Evolutionary conservation across 1,139 yeast genomes (phyloP), one percentile per base, ranked within the genome.

Genomic region (Zygosaccharomyces sapae): DNA sequence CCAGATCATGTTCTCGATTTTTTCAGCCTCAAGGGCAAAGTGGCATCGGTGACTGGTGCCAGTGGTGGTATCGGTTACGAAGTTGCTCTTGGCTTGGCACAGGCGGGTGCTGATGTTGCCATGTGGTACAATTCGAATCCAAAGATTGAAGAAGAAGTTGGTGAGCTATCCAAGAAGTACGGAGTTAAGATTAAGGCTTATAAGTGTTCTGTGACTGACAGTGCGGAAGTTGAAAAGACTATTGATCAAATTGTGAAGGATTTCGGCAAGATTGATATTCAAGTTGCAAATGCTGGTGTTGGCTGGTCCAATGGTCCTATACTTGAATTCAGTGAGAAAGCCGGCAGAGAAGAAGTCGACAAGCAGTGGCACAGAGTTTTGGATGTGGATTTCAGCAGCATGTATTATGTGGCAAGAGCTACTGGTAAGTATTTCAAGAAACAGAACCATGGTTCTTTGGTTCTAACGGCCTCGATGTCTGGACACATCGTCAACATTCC

Each of bases 281-380:
- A 87, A 63, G 95, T 88, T 25, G 94, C 95, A 61, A 88, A 88
- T 66, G 96, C 96, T 20, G 96, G 96, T 52, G 80, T 86, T 38
- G 86, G 94, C 25, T 88, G 95, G 95, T 76, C 81, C 33, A 78
- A 80, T 22, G 96, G 95, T 20, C 74, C 82, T 34, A 65, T 81
- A 57, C 70, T 85, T 51, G 87, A 85, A 47, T 39, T 41, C 16
- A 43, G 45, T 7, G 55, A 51, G 27, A 44, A 50, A 29, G 43
- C 27, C 5, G 74, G 72, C 35, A 66, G 65, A 43, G 78, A 78
- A 60, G 73, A 80, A 66, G 44, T 44, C 33, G 52, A 49, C 35
- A 27, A 22, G 31, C 47, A 49, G 43, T 86, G 89, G 89, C 70
- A 80, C 55, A 77, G 76, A 61, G 81, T 86, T 48, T 72, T 86